Evolutionary conservation across 345 rosid species (phyloP), one percentile per base, ranked within the genome.

Genomic region (Durio zibethinus): DNA sequence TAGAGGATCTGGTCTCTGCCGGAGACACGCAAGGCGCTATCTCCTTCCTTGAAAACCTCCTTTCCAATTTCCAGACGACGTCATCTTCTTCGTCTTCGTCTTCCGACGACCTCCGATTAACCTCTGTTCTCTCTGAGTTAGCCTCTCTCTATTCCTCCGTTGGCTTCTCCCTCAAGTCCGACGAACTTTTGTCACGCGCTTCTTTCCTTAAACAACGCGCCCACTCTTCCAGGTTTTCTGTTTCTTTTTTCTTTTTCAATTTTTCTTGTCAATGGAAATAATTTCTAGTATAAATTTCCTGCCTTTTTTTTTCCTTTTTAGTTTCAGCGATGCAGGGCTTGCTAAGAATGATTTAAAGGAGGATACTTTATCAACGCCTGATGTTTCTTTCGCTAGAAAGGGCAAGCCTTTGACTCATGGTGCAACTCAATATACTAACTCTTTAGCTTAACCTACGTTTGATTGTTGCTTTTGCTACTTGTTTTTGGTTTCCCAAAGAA

Each of bases 111-210:
- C 75, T 72, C 52, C 65, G 40, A 40, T 57, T 73, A 68, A 21
- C 35, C 2, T 25, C 72, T 43, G 72, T n/a, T 23, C 12, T 68
- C 10, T 68, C 54, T 11, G 72, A 68, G 36, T 68, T 68, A 68
- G 72, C 72, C 59, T 78, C 84, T 45, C 90, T 94, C 78, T 88
- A 89, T 82, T 87, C 95, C 64, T 86, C 94, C 80, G 85, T 83
- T 12, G 92, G 94, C 15, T 90, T 90, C 80, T 90, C 97, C 38
- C 91, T 94, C 77, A 93, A 93, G 84, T 83, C 94, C 78, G 97
- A 93, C 36, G 83, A 90, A 33, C 85, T 89, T 21, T 87, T 80
- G 66, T 61, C 88, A 61, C 95, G 95, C 54, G 90, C 94, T 79
- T 78, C 91, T 14, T 67, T 84, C 75, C 75, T 92, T 66, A 87